These are phyloP conservation scores for Buddleja alternifolia DNA, from an alignment of 257 asterid species.

Conservation along the genomic window DNA sequence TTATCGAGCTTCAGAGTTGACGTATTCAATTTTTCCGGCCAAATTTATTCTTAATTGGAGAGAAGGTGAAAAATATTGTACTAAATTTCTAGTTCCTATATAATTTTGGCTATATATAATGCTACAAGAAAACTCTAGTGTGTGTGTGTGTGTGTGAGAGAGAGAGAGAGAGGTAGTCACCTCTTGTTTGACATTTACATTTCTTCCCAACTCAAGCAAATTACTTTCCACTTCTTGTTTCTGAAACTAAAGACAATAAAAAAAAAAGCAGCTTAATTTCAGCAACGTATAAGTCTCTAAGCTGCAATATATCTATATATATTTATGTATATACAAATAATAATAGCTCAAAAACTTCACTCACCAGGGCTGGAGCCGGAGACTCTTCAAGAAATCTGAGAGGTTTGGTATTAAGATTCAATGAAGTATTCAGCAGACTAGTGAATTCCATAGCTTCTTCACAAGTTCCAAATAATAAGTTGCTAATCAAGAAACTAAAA, in stretches of 20 bases:
- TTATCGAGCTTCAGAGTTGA: no score
- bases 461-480: background rate
- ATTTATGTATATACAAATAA: no score
- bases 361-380: slow-evolving; percentile 49
- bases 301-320: no score
- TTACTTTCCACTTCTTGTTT: slow-evolving; percentile 61
- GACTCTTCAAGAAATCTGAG: slow-evolving; percentile 43
- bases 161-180: slow-evolving; percentile 29
- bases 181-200: slow-evolving; percentile 50
- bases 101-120: no score
- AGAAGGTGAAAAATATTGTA: no score
- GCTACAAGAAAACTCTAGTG: background rate
- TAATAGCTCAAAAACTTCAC: slow-evolving; percentile 17
- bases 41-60: no score
- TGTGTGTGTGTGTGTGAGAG: background rate
- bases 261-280: no score
- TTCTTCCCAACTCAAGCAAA: slow-evolving; percentile 56
- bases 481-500: background rate
- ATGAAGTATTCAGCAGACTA: slow-evolving; percentile 65
- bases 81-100: no score
- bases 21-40: no score
- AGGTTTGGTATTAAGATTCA: slow-evolving; percentile 70
- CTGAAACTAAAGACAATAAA: slow-evolving; percentile 53
- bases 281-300: no score
- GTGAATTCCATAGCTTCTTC: slow-evolving; percentile 65